Percentiles rank a stretch among this genome's conserved stretches.
Conservation (phyloP, 2,329 filamentous ascomycete genomes). For the Hymenoscyphus salicellus region DNA sequence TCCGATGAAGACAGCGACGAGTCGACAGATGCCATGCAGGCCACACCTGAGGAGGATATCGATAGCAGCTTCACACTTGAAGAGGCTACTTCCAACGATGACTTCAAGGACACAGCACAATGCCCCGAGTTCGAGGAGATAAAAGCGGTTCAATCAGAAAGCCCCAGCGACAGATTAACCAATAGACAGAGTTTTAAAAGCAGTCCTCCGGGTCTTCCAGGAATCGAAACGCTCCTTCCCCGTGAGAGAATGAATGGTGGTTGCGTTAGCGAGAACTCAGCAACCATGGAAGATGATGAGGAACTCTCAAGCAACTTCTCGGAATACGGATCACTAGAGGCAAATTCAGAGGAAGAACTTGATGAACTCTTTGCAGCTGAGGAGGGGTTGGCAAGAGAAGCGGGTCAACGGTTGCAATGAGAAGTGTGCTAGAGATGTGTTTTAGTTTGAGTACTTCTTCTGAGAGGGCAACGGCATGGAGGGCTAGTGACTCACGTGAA, state of each 20-base stretch:
- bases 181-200: too few relatives aligned
- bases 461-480: too few relatives aligned
- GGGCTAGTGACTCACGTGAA: too few relatives aligned
- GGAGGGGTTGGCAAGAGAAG: background rate
- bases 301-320: background rate
- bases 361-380: background rate
- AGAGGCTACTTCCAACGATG: background rate
- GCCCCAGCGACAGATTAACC: too few relatives aligned
- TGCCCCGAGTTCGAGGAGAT: background rate
- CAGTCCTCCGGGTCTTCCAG: background rate
- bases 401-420: background rate
- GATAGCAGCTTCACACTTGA: background rate
- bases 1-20: background rate
- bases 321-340: background rate
- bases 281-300: background rate
- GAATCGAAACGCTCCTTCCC: background rate
- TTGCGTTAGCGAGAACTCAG: background rate
- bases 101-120: background rate
- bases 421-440: background rate
- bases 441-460: too few relatives aligned
- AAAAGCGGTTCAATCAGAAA: too few relatives aligned
- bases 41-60: background rate
- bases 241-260: background rate
- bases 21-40: background rate
- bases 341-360: background rate